Evolutionary conservation across 2,329 filamentous ascomycete species (phyloP).

Genomic region (Lizonia empirigonia): DNA sequence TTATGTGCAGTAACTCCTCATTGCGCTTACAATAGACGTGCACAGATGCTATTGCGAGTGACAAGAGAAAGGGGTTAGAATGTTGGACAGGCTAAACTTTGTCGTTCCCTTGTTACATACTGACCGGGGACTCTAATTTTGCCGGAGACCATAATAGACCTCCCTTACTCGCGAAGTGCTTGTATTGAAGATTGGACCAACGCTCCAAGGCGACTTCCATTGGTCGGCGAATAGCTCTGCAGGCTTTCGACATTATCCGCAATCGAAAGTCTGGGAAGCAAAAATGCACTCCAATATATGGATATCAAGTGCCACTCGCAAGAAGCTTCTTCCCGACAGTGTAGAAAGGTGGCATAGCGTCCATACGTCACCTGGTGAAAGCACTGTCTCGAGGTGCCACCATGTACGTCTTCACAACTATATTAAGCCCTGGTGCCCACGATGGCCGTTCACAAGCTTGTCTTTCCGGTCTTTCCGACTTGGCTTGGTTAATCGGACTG

Average conservation of each 20-base stretch:
- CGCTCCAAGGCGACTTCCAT: background rate
- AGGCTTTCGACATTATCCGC: conserved; percentile 1
- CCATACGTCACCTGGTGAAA: background rate
- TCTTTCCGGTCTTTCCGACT: conserved; percentile 8
- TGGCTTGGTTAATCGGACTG: conserved; percentile 2
- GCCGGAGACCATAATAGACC: too few species aligned
- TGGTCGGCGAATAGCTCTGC: background rate
- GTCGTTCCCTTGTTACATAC: too few species aligned
- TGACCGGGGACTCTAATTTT: too few species aligned
- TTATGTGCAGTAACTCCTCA: too few species aligned
- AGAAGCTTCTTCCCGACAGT: background rate
- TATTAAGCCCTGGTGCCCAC: background rate
- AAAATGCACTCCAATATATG: background rate
- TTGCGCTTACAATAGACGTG: too few species aligned
- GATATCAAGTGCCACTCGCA: background rate
- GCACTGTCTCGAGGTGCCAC: background rate
- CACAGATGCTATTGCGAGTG: too few species aligned
- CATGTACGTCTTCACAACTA: conserved; percentile 1
- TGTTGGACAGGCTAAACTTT: too few species aligned
- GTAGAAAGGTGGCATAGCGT: too few species aligned
- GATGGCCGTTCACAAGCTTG: background rate
- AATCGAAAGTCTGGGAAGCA: conserved; percentile 2
- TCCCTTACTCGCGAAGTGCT: background rate
- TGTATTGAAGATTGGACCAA: background rate
- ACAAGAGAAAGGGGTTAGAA: too few species aligned